Evolutionary conservation across 306 rosid genomes (phyloP), one percentile per base, ranked within the genome.

Genomic region (Lagenaria siceraria): DNA sequence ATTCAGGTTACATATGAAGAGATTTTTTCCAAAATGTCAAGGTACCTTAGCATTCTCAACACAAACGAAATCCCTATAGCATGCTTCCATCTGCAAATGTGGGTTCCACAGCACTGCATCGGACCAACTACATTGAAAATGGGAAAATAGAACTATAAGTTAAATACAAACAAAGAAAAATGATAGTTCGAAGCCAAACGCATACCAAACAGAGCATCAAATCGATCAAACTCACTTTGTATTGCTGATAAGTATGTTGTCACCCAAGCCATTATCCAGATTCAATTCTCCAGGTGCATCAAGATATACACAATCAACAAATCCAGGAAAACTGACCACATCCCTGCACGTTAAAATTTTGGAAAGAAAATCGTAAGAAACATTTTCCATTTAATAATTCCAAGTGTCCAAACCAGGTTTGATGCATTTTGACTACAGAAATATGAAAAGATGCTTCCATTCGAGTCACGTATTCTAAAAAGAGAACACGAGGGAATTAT

Each of bases 61-160:
- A 56, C 99, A 95, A 78, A 95, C 97, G 79, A 95, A 95, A 85
- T 95, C 96, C 86, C 81, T 95, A 75, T 89, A 95, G 88, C 96
- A 88, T 25, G 91, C 97, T 84, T 95, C 97, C 97, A 92, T 90
- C 74, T 81, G 84, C 84, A 89, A 89, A 86, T 95, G 74, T 10
- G 99, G 97, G 86, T 95, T 95, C 98, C 98, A 95, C 82, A 95
- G 54, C 70, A 95, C 98, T 40, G 96, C 89, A 78, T 95, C 98
- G n/a, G 92, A 84, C 98, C 98, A 92, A 83, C 98, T 92, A 68
- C 89, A 85, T 55, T 11, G 38, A 66, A 22, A 58, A 78, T 54
- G 42, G 42, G 75, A 75, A 77, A 38, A 74, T 62, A 73, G 65
- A 66, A 54, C 36, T 55, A 74, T 81, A 74, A 49, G n/a, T 58